These are phyloP conservation scores for Brassica balearica DNA, from an alignment of 441 rosid species.

Conservation along the genomic window DNA sequence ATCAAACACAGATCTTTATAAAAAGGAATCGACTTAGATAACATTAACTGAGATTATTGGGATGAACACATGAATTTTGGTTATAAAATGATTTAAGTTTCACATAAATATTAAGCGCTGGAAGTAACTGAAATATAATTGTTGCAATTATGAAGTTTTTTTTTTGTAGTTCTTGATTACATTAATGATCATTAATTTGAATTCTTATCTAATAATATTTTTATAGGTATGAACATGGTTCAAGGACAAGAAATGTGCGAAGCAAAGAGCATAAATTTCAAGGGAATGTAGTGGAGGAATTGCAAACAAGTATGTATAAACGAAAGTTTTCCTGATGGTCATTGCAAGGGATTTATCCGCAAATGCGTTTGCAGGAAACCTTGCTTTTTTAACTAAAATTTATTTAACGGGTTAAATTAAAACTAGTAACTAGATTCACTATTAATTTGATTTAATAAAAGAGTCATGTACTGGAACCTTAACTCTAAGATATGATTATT, in stretches of 20 bases:
- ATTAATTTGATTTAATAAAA: background rate
- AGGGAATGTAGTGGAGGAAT: constrained; percentile 2
- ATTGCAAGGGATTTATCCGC: background rate
- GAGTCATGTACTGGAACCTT: background rate
- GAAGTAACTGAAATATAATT: background rate
- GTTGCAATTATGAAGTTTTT: background rate
- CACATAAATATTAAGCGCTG: background rate
- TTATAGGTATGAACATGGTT: constrained; percentile 12
- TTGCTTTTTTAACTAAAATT: background rate
- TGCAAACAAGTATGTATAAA: constrained; percentile 4
- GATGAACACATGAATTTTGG: background rate
- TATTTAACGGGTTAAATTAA: background rate
- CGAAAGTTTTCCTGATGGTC: constrained; percentile 31
- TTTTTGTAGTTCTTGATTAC: background rate
- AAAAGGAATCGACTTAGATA: constrained; percentile 62
- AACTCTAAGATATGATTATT: background rate
- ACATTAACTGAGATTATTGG: no score
- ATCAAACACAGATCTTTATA: constrained; percentile 72
- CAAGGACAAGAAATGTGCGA: constrained; percentile 29
- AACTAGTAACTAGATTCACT: background rate
- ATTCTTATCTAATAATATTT: background rate
- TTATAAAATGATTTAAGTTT: no score
- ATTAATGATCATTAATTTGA: background rate
- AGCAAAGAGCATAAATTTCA: background rate
- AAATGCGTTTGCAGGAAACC: constrained; percentile 13